Conservation (phyloP, 495 filamentous ascomycete genomes). For the Penicillium steckii region DNA sequence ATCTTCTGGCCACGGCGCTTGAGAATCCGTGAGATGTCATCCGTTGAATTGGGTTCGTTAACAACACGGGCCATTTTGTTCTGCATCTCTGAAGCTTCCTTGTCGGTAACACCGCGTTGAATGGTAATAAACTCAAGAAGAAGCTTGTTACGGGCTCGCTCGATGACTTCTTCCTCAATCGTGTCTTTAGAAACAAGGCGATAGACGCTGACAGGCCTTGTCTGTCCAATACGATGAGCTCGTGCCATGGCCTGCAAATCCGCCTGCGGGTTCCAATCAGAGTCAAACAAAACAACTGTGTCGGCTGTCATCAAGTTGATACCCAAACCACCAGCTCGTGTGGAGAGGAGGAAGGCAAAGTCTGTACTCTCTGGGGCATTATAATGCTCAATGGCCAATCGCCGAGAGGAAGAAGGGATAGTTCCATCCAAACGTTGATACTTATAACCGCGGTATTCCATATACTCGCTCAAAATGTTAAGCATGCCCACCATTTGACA, state of each 20-base stretch:
- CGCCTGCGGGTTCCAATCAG: slow-evolving; percentile 98
- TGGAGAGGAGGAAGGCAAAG: slow-evolving; percentile 95
- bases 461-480: slow-evolving; percentile 90
- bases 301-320: slow-evolving; percentile 99
- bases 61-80: slow-evolving; percentile 62
- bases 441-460: slow-evolving; percentile 82
- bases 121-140: slow-evolving; percentile 99
- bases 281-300: slow-evolving; percentile 97
- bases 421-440: slow-evolving; percentile 96
- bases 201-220: slow-evolving; percentile 92
- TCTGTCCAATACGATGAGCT: slow-evolving; percentile 96
- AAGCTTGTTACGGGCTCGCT: slow-evolving; percentile 93
- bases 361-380: slow-evolving; percentile 91
- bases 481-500: slow-evolving; percentile 99
- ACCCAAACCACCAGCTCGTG: slow-evolving; percentile 90
- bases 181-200: slow-evolving; percentile 96
- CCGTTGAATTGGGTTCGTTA: slow-evolving; percentile 77
- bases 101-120: slow-evolving; percentile 92
- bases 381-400: slow-evolving; percentile 95
- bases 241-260: slow-evolving; percentile 98
- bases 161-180: slow-evolving; percentile 95
- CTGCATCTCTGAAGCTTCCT: slow-evolving; percentile 69
- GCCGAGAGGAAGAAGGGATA: slow-evolving; percentile 78
- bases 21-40: slow-evolving; percentile 89
- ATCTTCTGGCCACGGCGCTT: slow-evolving; percentile 93